Evolutionary conservation across 768 basidiomycete genomes (phyloP).

Genomic region (Mycena metata): DNA sequence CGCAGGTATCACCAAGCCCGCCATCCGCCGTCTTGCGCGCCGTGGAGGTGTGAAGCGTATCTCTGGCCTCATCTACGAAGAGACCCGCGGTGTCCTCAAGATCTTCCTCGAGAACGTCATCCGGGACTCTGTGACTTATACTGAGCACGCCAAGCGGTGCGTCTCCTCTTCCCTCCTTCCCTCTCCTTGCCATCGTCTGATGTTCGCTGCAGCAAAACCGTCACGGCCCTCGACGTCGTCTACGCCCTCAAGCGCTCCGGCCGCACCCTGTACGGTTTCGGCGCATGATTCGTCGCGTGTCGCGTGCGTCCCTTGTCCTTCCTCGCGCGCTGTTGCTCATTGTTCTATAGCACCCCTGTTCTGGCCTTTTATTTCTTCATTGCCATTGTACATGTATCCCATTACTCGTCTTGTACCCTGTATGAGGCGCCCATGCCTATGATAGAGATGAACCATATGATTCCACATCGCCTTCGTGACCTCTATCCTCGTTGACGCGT

Average conservation of each 20-base stretch:
- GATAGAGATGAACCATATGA: too few relatives aligned
- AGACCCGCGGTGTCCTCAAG: conserved; percentile 87
- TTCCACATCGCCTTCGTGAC: too few relatives aligned
- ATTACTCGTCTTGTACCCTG: too few relatives aligned
- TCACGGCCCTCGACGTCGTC: conserved; percentile 89
- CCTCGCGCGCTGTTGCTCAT: too few relatives aligned
- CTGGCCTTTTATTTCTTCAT: too few relatives aligned
- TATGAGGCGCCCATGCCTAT: too few relatives aligned
- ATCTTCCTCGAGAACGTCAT: conserved; percentile 81
- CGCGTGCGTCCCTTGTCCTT: conserved; percentile 12
- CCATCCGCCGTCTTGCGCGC: conserved; percentile 84
- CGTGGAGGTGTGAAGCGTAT: conserved; percentile 90
- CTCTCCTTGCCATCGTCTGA: conserved; percentile 23
- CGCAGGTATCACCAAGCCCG: conserved; percentile 67
- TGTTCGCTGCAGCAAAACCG: conserved; percentile 81
- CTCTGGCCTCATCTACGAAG: conserved; percentile 82
- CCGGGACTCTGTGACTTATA: conserved; percentile 93
- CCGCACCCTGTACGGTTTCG: conserved; percentile 87
- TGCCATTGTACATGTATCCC: too few relatives aligned
- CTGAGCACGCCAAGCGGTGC: conserved; percentile 90
- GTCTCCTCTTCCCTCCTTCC: conserved; percentile 32
- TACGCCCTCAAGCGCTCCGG: conserved; percentile 82
- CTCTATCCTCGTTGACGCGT: too few relatives aligned
- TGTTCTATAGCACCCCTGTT: too few relatives aligned
- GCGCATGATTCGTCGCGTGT: conserved; percentile 60